Conservation (phyloP, 164 flowering plant genomes). For the Protea cynaroides region DNA sequence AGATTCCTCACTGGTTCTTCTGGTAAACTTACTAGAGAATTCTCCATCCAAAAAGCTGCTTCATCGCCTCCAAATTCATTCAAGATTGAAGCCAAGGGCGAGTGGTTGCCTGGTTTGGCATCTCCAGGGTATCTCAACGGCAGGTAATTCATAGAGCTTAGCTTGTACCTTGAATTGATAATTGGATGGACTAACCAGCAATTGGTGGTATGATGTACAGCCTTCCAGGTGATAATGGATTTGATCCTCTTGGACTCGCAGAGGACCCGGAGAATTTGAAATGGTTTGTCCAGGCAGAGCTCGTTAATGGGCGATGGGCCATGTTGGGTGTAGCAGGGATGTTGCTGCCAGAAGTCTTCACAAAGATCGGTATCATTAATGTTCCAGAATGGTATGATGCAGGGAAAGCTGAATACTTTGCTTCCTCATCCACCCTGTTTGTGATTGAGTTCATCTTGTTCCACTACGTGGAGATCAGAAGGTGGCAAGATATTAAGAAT, state of each 20-base stretch:
- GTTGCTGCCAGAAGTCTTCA: slow-evolving; percentile 86
- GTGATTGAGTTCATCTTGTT: slow-evolving; percentile 97
- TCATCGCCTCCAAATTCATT: slow-evolving; percentile 29
- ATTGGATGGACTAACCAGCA: slow-evolving; percentile 24
- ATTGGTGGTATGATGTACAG: slow-evolving; percentile 22
- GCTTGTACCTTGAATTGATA: no score
- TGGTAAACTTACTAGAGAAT: slow-evolving; percentile 33
- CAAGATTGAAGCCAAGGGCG: slow-evolving; percentile 64
- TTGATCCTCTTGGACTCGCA: slow-evolving; percentile 84
- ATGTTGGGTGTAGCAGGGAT: slow-evolving; percentile 97
- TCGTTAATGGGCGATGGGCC: slow-evolving; percentile 87
- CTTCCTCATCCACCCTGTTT: slow-evolving; percentile 83
- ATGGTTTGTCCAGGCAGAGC: slow-evolving; percentile 94
- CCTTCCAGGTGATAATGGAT: slow-evolving; percentile 97
- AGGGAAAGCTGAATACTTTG: slow-evolving; percentile 85
- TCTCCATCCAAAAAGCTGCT: slow-evolving; percentile 23
- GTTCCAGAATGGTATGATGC: slow-evolving; percentile 96
- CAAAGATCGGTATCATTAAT: slow-evolving; percentile 68
- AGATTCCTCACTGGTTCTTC: slow-evolving; percentile 59
- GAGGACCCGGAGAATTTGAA: slow-evolving; percentile 95
- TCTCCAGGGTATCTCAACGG: slow-evolving; percentile 60
- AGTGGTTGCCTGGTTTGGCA: slow-evolving; percentile 72
- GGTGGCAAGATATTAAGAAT: slow-evolving; percentile 99
- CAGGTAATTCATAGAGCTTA: slow-evolving; percentile 34
- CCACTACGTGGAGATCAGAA: slow-evolving; percentile 95